A percentile compares a stretch with the other conserved stretches of the same genome.
Evolutionary conservation across 441 rosid species (phyloP).

Genomic region (Adansonia grandidieri): DNA sequence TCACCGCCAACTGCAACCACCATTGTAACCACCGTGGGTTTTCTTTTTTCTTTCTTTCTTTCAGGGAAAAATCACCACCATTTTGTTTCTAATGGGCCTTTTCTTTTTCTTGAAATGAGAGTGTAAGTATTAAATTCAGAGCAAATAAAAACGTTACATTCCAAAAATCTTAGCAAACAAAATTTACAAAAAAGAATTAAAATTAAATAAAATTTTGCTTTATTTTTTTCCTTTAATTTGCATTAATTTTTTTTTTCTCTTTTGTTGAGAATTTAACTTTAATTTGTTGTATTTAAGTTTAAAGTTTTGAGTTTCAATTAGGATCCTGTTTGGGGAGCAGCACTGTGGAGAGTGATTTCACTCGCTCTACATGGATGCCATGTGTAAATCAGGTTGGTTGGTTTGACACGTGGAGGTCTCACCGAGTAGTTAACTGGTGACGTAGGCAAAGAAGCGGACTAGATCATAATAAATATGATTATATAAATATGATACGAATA

Average conservation of each 20-base stretch:
- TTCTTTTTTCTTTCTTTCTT: not conserved
- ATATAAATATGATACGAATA: too few relatives aligned
- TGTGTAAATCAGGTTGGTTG: not conserved
- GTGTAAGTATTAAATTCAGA: not conserved
- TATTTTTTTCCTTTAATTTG: too few relatives aligned
- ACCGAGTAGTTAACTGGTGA: not conserved
- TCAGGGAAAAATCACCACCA: not conserved
- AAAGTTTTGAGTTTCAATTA: too few relatives aligned
- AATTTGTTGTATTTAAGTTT: not conserved
- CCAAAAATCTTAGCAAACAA: not conserved
- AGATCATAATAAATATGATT: too few relatives aligned
- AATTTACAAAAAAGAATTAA: too few relatives aligned
- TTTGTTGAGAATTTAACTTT: not conserved
- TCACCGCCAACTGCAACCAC: constrained; percentile 20
- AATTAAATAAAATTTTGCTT: too few relatives aligned
- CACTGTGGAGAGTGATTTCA: not conserved
- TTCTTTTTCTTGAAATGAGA: not conserved
- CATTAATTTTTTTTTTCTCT: not conserved
- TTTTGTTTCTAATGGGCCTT: too few relatives aligned
- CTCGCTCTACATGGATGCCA: not conserved
- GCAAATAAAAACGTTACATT: constrained; percentile 5
- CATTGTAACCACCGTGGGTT: not conserved
- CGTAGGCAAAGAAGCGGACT: not conserved
- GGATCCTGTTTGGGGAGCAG: not conserved
- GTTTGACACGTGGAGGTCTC: not conserved